Conservation (phyloP, 371 early-diverging fungal species). For the Choanephora cucurbitarum region DNA sequence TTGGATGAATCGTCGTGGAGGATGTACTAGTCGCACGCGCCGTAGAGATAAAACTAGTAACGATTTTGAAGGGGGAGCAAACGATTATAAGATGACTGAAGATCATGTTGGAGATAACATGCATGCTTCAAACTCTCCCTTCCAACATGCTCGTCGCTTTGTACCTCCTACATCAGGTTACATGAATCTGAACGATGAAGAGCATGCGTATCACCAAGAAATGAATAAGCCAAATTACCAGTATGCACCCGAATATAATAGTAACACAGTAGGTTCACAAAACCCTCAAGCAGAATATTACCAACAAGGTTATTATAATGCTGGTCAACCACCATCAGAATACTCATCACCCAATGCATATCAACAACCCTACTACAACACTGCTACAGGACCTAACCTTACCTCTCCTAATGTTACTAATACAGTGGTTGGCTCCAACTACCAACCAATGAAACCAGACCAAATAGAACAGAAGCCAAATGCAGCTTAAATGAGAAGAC, state of each 20-base stretch:
- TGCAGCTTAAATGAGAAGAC: conserved; percentile 15
- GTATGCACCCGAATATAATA: conserved; percentile 13
- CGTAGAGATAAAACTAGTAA: conserved; percentile 13
- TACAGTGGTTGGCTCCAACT: neutral
- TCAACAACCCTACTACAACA: conserved; percentile 10
- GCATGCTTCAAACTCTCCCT: conserved; percentile 24
- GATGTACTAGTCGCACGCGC: conserved; percentile 34
- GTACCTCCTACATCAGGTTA: conserved; percentile 34
- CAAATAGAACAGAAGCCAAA: conserved; percentile 38
- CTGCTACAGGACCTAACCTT: conserved; percentile 10
- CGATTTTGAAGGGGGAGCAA: conserved; percentile 12
- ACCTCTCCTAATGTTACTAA: conserved; percentile 9
- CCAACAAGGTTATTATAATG: conserved; percentile 5
- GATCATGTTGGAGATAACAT: conserved; percentile 11
- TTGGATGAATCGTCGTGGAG: conserved; percentile 31
- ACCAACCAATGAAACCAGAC: conserved; percentile 31
- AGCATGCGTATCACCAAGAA: conserved; percentile 25
- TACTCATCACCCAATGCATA: neutral
- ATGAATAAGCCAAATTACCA: conserved; percentile 9
- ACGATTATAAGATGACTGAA: conserved; percentile 19
- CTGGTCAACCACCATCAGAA: neutral
- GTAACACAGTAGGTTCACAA: neutral
- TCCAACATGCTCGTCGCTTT: conserved; percentile 37
- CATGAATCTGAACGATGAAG: conserved; percentile 35
- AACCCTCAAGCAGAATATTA: conserved; percentile 8